Evolutionary conservation across 2,329 filamentous ascomycete species (phyloP).

Genomic region (Hypocreales sp.): DNA sequence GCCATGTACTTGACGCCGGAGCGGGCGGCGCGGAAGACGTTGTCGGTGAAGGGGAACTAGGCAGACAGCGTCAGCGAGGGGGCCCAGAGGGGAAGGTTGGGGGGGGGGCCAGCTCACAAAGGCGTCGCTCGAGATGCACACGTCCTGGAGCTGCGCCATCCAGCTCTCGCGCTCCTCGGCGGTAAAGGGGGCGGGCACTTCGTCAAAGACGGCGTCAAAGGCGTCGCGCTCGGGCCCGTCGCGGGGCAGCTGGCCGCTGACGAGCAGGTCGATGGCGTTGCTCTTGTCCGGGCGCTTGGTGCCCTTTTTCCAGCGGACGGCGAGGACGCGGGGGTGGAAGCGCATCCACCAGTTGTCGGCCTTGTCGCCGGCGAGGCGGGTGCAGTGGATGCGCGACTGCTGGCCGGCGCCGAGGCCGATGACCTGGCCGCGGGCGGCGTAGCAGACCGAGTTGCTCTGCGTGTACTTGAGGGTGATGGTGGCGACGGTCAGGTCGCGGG

Average conservation of each 20-base stretch:
- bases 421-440: conserved; percentile 84
- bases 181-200: conserved; percentile 71
- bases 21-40: conserved; percentile 78
- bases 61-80: neutral
- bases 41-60: conserved; percentile 96
- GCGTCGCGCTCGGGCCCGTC: conserved; percentile 69
- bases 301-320: conserved; percentile 93
- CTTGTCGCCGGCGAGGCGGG: conserved; percentile 91
- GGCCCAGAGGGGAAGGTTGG: neutral
- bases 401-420: conserved; percentile 91
- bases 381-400: conserved; percentile 97
- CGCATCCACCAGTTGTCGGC: conserved; percentile 99
- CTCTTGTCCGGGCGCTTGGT: conserved; percentile 94
- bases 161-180: conserved; percentile 72
- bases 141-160: conserved; percentile 66
- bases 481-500: conserved; percentile 82
- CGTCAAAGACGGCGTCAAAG: conserved; percentile 82
- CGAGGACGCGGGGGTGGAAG: conserved; percentile 80
- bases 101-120: conserved; percentile 52
- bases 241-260: conserved; percentile 77
- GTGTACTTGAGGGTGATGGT: conserved; percentile 98
- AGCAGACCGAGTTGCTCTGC: conserved; percentile 98
- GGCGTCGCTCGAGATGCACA: conserved; percentile 84
- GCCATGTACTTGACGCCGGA: conserved; percentile 94
- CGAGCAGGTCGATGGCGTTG: conserved; percentile 92